Evolutionary conservation across 805 yeast species (phyloP).

Genomic region (Sugiyamaella marilandica): DNA sequence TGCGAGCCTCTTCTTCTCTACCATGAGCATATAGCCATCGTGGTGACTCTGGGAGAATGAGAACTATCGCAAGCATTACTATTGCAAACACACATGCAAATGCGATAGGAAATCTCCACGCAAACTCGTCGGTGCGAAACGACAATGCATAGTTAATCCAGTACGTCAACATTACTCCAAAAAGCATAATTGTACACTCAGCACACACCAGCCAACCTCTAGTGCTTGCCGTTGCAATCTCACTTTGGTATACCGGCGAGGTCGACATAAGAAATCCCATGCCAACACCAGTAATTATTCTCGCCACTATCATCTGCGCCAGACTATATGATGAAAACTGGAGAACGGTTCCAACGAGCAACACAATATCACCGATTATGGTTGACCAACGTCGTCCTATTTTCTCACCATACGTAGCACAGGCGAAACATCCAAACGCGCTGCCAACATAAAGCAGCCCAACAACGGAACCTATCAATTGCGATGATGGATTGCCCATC

Average conservation of each 20-base stretch:
- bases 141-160: conserved; percentile 14
- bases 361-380: conserved; percentile 4
- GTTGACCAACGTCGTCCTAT: conserved; percentile 8
- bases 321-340: conserved; percentile 1
- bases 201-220: conserved; percentile 13
- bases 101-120: conserved; percentile 71
- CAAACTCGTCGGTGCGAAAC: conserved; percentile 20
- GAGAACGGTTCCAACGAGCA: conserved; percentile 6
- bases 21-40: conserved; percentile 14
- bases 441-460: conserved; percentile 46
- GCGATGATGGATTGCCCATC: conserved; percentile 42
- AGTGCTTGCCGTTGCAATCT: conserved; percentile 7
- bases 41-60: conserved; percentile 13
- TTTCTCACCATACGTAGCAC: conserved; percentile 48
- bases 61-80: conserved; percentile 3
- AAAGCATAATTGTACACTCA: conserved; percentile 3
- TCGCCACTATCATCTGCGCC: conserved; percentile 2
- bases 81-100: conserved; percentile 52
- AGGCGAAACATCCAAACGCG: conserved; percentile 71
- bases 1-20: conserved; percentile 4
- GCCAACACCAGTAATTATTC: conserved; percentile 11
- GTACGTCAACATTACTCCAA: conserved; percentile 9
- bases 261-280: conserved; percentile 11
- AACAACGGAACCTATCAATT: conserved; percentile 59
- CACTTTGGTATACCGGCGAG: conserved; percentile 12